Evolutionary conservation across 805 yeast species (phyloP), one percentile per base, ranked within the genome.

Genomic region (Zygosaccharomyces bisporus): DNA sequence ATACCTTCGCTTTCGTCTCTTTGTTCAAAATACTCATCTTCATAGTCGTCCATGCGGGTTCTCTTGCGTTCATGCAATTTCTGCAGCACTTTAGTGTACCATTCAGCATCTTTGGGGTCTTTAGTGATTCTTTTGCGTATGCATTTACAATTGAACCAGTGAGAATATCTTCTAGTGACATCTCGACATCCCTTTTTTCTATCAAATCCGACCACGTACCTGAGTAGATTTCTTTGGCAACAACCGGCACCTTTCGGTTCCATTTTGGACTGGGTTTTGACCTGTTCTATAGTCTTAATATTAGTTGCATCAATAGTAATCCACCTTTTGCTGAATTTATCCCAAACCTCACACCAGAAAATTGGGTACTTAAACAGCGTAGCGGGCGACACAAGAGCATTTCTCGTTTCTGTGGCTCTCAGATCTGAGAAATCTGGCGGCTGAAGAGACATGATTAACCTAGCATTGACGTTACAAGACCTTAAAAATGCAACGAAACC

Each of bases 321-420:
- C 95, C 96, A 91, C 39, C 73, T 76, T 46, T 79, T 74, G 4
- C 79, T 66, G 46, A 74, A 77, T 40, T 75, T 75, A 60, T 91
- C 90, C 95, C 95, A 91, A 0, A 86, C 96, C 61, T 93, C 99
- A 17, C 81, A 81, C 99, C 99, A 93, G 58, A 83, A 89, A 0
- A 89, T 73, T 0, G 97, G 97, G 56, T 70, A 83, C 6, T 58
- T 56, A 38, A 62, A 48, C 23, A 44, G 39, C 21, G 48, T 53
- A 13, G 43, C 47, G 30, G 49, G 45, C 1, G 47, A 14, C 3
- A 9, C 30, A 37, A 25, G 19, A 4, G 25, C 19, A 14, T 12
- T 25, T 16, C 40, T 37, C 43, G 64, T 61, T 18, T 48, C 31
- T 6, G 34, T 55, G 43, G 39, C 54, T 40, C 51, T 62, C 33